A percentile compares a stretch with the other conserved stretches of the same genome.
Conservation (phyloP, 1,139 yeast species). For the Kodamaea anthophila region DNA sequence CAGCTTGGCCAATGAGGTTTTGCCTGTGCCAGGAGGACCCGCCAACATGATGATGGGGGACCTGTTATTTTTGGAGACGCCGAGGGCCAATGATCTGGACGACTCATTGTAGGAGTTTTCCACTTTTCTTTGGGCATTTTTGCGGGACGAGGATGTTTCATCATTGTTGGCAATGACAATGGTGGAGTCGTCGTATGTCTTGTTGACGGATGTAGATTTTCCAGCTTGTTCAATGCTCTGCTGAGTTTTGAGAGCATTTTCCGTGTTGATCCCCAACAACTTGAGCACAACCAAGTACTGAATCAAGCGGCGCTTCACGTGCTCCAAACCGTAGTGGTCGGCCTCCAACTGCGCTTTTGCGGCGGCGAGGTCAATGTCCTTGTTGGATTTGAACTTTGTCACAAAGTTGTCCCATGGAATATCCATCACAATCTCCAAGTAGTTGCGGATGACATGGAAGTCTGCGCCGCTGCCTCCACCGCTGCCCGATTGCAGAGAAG, state of each 20-base stretch:
- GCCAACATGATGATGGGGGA: slow-evolving; percentile 77
- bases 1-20: slow-evolving; percentile 83
- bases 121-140: slow-evolving; percentile 23
- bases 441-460: slow-evolving; percentile 65
- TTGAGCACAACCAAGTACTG: slow-evolving; percentile 80
- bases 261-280: slow-evolving; percentile 44
- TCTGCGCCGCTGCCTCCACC: slow-evolving; percentile 48
- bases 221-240: slow-evolving; percentile 9
- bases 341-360: slow-evolving; percentile 62
- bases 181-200: slow-evolving; percentile 7
- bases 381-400: slow-evolving; percentile 33
- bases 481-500: slow-evolving; percentile 42
- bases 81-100: slow-evolving; percentile 13
- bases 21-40: slow-evolving; percentile 96
- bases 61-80: slow-evolving; percentile 35
- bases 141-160: slow-evolving; percentile 25
- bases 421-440: slow-evolving; percentile 64
- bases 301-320: slow-evolving; percentile 73
- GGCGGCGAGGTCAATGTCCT: slow-evolving; percentile 43
- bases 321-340: slow-evolving; percentile 81
- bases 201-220: slow-evolving; percentile 6
- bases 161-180: slow-evolving; percentile 35
- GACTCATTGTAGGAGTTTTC: slow-evolving; percentile 17
- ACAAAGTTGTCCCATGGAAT: slow-evolving; percentile 54
- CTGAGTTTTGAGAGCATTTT: slow-evolving; percentile 16